Evolutionary conservation across 1,139 yeast species (phyloP).

Genomic region (Nakaseomyces delphensis): DNA sequence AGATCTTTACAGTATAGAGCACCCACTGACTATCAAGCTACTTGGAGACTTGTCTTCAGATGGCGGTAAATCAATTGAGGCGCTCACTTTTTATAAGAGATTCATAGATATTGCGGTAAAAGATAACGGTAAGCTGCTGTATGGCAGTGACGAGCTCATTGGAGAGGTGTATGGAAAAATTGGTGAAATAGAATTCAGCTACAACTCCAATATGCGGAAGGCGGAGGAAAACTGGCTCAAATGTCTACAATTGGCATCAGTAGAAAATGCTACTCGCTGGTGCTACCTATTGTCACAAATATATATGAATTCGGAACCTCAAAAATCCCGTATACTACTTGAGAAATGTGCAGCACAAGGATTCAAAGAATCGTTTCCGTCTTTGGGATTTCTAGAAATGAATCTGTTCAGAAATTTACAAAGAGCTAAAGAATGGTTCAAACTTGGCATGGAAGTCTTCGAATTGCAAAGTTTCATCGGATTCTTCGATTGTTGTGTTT

Average conservation of each 20-base stretch:
- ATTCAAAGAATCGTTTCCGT: constrained; percentile 62
- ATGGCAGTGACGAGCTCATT: constrained; percentile 36
- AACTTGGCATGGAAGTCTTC: constrained; percentile 61
- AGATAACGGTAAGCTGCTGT: constrained; percentile 42
- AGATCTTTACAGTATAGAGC: constrained; percentile 47
- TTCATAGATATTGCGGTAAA: constrained; percentile 37
- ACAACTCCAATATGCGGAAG: constrained; percentile 38
- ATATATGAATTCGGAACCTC: constrained; percentile 47
- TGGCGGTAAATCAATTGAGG: constrained; percentile 39
- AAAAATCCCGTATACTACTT: constrained; percentile 55
- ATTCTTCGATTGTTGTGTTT: constrained; percentile 45
- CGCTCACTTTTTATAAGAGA: constrained; percentile 50
- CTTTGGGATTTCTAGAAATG: constrained; percentile 71
- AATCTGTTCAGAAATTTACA: constrained; percentile 47
- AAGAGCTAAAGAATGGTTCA: constrained; percentile 76
- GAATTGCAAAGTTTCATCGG: constrained; percentile 61
- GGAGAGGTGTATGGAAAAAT: constrained; percentile 67
- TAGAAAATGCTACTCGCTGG: constrained; percentile 54
- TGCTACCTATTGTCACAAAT: constrained; percentile 75
- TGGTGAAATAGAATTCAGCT: constrained; percentile 55
- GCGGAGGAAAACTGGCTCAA: constrained; percentile 56
- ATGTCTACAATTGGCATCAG: constrained; percentile 50
- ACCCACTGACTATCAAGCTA: constrained; percentile 63
- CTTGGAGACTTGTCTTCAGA: constrained; percentile 64
- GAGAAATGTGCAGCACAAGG: constrained; percentile 74